Evolutionary conservation across 1,139 yeast genomes (phyloP), one percentile per base, ranked within the genome.

Genomic region (Geotrichum klebahnii): DNA sequence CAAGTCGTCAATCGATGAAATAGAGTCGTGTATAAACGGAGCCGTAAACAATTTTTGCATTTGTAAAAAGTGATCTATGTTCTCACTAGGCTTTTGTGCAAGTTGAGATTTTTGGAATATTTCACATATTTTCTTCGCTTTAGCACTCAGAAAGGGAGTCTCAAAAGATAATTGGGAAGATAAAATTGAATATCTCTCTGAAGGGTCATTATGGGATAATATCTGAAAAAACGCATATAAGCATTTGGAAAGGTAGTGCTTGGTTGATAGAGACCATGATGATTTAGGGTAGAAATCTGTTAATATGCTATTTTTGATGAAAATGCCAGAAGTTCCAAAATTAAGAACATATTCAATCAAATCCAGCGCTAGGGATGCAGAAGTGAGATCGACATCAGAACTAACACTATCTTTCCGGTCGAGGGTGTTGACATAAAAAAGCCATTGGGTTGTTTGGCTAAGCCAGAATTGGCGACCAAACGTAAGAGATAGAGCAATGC

Each of bases 311-410:
- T 12, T 12, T 22, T 37, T 37, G 31, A 37, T 37, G 26, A 36
- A 3, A n/a, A 24, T 5, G 5, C 20, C 2, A 31, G 46, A 19
- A 26, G 37, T 8, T 2, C 41, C 41, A 24, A n/a, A 46, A 5
- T 33, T 40, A 5, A 47, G 24, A 12, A 39, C 23, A 3, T 20
- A 10, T 10, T 39, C 45, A 32, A 46, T 44, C 9, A 52, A 26
- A 37, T 52, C 55, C 5, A 52, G 26, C 1, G 48, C 51, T 10
- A 52, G 41, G n/a, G 52, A 36, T 4, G 52, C 38, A 5, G 52
- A 48, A 6, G 47, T 26, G 24, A 43, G 37, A 33, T 45, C 52
- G 14, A 52, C 10, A 19, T 47, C 44, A 2, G 23, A 12, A 38
- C 8, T 26, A 3, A 45, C 16, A 3, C 35, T 6, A 5, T 14